Base-by-base conservation (phyloP, 495 filamentous ascomycete species). In the Neurospora cerealis region DNA sequence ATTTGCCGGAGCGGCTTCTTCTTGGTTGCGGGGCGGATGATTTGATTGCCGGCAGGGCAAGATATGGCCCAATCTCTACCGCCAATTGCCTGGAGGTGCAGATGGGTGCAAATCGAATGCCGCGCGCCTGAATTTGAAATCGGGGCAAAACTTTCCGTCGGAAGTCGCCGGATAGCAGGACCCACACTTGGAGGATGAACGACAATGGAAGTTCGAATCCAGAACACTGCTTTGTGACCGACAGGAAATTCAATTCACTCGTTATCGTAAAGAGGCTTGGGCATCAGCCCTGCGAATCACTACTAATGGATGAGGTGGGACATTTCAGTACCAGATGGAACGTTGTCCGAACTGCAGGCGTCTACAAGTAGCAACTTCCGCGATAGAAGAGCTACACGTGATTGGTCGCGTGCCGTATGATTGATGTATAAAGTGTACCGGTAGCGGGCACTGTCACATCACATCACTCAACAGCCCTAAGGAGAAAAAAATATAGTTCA, bases 21-120 rank as follows among this genome's bases (percentile, higher is more conserved):
- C 36, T 19, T 70, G 15, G 15, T 73, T 74, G 76, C 71, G 74
- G 78, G 74, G 71, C 38, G 42, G 69, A 72, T 38, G 48, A 28
- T 74, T 54, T 21, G 70, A 69, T 79, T 78, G 78, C 79, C 77
- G 78, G 69, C 78, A 79, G 75, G 78, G 77, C 78, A 80, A 79
- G 74, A 32, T 34, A 54, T 44, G 38, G 54, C 38, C 77, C 70
- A 78, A 75, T 77, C 62, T 66, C 41, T 39, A 44, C 62, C 40
- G 71, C 71, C 71, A 77, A 76, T 73, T 79, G 76, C 69, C 76
- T 71, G 74, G 70, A 36, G 28, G 32, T 66, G 54, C 54, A 66
- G 54, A 66, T 66, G 28, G 21, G 48, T 15, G 10, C 24, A 28
- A 28, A 32, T 60, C 11, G 15, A 34, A 66, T 66, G 54, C 54